phyloP scores from a whole-genome alignment of 257 asterid genomes.

The Solanum sparsipilum region DNA sequence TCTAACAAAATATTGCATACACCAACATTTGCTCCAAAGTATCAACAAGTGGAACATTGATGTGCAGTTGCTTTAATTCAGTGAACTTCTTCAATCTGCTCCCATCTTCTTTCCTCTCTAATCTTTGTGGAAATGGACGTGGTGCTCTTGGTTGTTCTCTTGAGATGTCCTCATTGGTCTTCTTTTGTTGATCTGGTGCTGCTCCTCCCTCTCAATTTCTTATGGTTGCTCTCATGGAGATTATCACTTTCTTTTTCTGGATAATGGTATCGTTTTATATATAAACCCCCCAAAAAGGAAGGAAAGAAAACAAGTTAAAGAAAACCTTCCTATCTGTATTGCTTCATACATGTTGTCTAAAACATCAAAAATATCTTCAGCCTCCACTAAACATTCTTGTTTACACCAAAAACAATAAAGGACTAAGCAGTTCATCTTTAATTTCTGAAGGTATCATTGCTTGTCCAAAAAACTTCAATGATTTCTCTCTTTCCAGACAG shows the following conservation, averaged over 20 bases:
- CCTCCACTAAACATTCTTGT: not conserved
- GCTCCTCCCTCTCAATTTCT: not conserved
- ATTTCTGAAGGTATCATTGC: not conserved
- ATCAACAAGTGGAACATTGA: not conserved
- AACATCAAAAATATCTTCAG: not conserved
- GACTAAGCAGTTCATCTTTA: not conserved
- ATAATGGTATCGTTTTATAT: not conserved
- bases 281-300: not conserved
- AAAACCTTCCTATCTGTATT: not conserved
- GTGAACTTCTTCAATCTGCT: not conserved
- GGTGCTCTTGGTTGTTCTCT: not conserved
- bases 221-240: not conserved
- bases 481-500: not conserved
- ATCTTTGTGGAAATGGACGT: not conserved
- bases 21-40: not conserved
- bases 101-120: not conserved
- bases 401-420: not conserved
- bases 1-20: not conserved
- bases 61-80: not conserved
- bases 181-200: not conserved
- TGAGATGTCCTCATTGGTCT: not conserved
- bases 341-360: not conserved
- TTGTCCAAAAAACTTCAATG: not conserved
- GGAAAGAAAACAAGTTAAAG: not conserved
- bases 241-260: not conserved